A percentile compares a stretch with the other conserved stretches of the same genome.
phyloP scores from a whole-genome alignment of 2,329 filamentous ascomycete species.

The Trichophyton mentagrophytes region DNA sequence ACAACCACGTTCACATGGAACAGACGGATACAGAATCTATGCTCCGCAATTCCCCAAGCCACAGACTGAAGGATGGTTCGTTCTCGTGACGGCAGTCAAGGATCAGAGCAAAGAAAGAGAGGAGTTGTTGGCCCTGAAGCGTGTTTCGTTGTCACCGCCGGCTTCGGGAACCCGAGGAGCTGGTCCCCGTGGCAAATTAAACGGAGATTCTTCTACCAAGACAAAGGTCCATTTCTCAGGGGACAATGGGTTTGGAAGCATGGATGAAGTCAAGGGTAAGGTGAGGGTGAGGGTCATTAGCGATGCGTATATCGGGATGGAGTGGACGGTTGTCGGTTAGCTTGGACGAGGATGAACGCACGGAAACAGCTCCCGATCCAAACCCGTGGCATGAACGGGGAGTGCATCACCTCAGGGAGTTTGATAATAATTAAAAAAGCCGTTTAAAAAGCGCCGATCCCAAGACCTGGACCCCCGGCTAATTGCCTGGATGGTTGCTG shows the following conservation, averaged over 20 bases:
- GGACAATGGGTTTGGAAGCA: not conserved
- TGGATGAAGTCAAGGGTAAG: conserved; percentile 16
- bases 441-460: not conserved
- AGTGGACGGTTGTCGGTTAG: conserved; percentile 36
- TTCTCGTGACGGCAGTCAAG: conserved; percentile 48
- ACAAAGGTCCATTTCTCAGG: conserved; percentile 11
- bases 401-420: not conserved
- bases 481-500: not conserved
- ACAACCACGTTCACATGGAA: conserved; percentile 45
- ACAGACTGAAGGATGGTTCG: conserved; percentile 88
- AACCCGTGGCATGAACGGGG: not conserved
- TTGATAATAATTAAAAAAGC: conserved; percentile 2
- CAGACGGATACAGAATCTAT: conserved; percentile 50
- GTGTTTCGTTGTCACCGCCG: conserved; percentile 57
- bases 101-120: conserved; percentile 34
- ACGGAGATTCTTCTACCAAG: conserved; percentile 9
- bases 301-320: conserved; percentile 74
- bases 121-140: conserved; percentile 75
- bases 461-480: not conserved
- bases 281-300: conserved; percentile 60
- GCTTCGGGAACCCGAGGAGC: conserved; percentile 12
- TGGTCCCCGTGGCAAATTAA: conserved; percentile 13
- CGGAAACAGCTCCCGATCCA: conserved; percentile 3
- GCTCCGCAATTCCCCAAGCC: conserved; percentile 86
- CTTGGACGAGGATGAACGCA: not conserved